Evolutionary conservation across 768 basidiomycete genomes (phyloP), one percentile per base, ranked within the genome.

Genomic region (Albatrellus ellisii): DNA sequence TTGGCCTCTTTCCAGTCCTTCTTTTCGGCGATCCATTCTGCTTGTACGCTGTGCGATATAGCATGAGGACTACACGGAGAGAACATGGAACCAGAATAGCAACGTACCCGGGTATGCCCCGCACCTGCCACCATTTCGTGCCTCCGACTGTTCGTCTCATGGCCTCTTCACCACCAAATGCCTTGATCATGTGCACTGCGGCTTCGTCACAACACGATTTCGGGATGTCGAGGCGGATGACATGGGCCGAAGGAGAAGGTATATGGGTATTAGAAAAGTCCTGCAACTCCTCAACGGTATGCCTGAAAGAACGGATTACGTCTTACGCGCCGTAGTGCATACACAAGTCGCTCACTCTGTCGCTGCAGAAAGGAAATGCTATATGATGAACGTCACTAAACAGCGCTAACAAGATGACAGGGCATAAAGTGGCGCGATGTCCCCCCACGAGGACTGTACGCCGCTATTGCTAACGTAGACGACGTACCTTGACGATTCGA

Each of bases 61-160:
- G 42, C 43, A 49, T 56, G 21, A 31, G 5, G 12, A 25, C n/a
- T 32, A 2, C 9, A 21, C 11, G 7, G 11, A 11, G 4, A 15
- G 2, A 6, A 12, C 20, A 6, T 31, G 14, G 0, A 14, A 11
- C 47, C 45, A 6, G 42, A 43, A 28, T 56, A 15, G 51, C 56
- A 52, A 63, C 62, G 56, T 63, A 76, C 90, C 90, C 91, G 40
- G 73, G 62, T 35, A 89, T 56, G 15, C 83, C 80, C 31, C 92
- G 78, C 26, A 92, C 89, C 60, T 95, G 92, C 94, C 94, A 98
- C 91, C 94, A 98, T 56, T 92, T 91, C 4, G 77, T 74, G 1
- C 94, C 94, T 9, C 94, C 94, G 3, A 90, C 78, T 24, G 88
- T 56, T 29, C 69, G 69, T 48, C 75, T 72, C 36, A 70, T 74